Base-by-base conservation (phyloP, 495 filamentous ascomycete species). In the Cercophora sp. region DNA sequence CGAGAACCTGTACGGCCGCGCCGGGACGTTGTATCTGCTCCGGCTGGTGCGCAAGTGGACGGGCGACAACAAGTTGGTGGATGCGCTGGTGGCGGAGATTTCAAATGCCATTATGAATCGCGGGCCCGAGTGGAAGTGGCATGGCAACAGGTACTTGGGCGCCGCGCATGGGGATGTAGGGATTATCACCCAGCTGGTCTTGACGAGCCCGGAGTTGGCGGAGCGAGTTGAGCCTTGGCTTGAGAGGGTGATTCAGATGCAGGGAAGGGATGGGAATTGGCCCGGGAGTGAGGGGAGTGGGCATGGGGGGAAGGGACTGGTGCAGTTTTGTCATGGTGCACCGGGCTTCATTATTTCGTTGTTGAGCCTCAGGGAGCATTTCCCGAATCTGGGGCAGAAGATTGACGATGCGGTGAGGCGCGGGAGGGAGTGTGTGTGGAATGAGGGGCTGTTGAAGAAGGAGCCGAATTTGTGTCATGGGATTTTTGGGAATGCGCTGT, bases 251-350 rank as follows among this genome's bases (percentile, higher is more conserved):
- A 59, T 87, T 1, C 66, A 56, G n/a, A 19, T 55, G 46, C 77
- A 79, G 52, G 48, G 40, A 13, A 1, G 24, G 4, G 64, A 65
- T 37, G 77, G 78, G 0, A 80, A 80, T 44, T 79, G 76, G 70
- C 71, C 74, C 1, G 58, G 57, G 24, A 29, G 31, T 3, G 59
- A 65, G 27, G 54, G 56, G 10, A 18, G 36, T 25, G 54, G 47
- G 6, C 16, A 24, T 0, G 32, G 40, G 1, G 57, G 58, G 13
- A 72, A 69, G 23, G 65, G 62, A 0, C 70, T 85, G 2, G 81
- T 86, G 2, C 84, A 86, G 64, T 79, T 85, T 60, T 86, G 84
- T 60, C 84, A 86, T 57, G 84, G 84, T 11, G 83, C 79, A 1
- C 80, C 84, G 0, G 84, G 83, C 0, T 73, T 85, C n/a, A 61